A percentile compares a stretch with the other conserved stretches of the same genome.
phyloP scores from a whole-genome alignment of 208 protist genomes.

The Herpetomonas samuelpessoai region DNA sequence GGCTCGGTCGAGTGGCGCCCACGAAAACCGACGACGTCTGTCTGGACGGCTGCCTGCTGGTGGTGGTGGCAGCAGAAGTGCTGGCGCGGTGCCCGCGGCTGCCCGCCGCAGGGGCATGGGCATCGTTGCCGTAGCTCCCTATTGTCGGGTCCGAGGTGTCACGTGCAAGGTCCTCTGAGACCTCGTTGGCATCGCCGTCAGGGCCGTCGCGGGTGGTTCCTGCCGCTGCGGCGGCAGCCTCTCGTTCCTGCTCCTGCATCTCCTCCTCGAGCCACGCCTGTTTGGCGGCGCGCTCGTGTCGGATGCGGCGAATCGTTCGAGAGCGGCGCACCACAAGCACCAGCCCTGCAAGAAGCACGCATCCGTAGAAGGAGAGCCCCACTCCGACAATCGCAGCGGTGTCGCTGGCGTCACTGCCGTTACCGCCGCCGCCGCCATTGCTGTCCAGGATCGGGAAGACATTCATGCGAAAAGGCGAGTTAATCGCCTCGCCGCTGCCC shows the following conservation, averaged over 20 bases:
- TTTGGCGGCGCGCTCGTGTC: slow-evolving; percentile 20
- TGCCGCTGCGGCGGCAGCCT: neutral
- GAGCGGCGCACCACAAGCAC: slow-evolving; percentile 30
- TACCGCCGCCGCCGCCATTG: slow-evolving; percentile 2
- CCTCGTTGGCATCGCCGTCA: too few species aligned
- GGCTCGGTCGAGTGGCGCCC: too few species aligned
- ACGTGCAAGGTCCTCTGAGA: too few species aligned
- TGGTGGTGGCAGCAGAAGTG: too few species aligned
- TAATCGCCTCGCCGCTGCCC: slow-evolving; percentile 17
- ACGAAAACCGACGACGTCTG: too few species aligned
- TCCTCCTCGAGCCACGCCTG: slow-evolving; percentile 8
- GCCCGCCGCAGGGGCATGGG: too few species aligned
- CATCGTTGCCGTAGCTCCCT: too few species aligned
- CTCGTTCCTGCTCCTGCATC: neutral
- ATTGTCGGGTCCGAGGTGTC: too few species aligned
- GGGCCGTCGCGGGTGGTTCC: too few species aligned
- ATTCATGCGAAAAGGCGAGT: slow-evolving; percentile 31
- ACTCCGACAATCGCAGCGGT: slow-evolving; percentile 26
- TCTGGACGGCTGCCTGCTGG: too few species aligned
- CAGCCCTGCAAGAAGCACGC: slow-evolving; percentile 24
- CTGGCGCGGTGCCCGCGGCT: too few species aligned
- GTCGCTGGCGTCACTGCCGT: slow-evolving; percentile 12
- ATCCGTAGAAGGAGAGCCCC: slow-evolving; percentile 43
- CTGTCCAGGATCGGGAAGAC: slow-evolving; percentile 24
- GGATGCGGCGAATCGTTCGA: slow-evolving; percentile 28